Evolutionary conservation across 495 filamentous ascomycete species (phyloP).

Genomic region (Ramalina intermedia): DNA sequence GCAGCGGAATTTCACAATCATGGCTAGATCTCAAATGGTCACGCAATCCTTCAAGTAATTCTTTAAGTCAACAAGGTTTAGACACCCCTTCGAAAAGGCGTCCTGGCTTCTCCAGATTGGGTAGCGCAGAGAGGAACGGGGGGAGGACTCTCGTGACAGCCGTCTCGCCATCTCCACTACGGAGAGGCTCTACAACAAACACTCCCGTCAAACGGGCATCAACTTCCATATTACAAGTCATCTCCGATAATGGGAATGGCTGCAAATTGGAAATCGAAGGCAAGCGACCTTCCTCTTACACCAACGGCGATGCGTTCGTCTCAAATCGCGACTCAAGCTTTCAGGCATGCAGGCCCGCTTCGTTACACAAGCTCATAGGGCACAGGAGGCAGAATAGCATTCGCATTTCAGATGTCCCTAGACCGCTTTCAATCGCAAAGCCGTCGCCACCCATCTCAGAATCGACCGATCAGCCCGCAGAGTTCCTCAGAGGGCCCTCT

Average conservation of each 20-base stretch:
- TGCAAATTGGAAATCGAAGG: not conserved
- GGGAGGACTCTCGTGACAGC: not conserved
- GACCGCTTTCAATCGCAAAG: conserved; percentile 24
- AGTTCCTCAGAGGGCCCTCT: too few species aligned
- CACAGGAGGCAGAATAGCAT: conserved; percentile 36
- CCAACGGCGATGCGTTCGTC: conserved; percentile 3
- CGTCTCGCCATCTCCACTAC: conserved; percentile 2
- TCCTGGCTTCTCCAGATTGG: too few species aligned
- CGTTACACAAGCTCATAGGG: conserved; percentile 20
- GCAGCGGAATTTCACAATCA: conserved; percentile 12
- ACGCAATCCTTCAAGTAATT: not conserved
- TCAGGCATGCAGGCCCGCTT: not conserved
- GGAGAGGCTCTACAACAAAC: conserved; percentile 5
- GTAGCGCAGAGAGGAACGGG: not conserved
- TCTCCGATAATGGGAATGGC: conserved; percentile 11
- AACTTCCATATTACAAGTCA: conserved; percentile 3
- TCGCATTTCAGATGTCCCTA: conserved; percentile 33
- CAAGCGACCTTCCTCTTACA: conserved; percentile 1
- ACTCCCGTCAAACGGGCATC: conserved; percentile 4
- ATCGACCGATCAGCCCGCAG: too few species aligned
- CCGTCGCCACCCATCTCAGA: too few species aligned
- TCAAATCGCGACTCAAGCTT: not conserved
- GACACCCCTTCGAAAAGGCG: not conserved
- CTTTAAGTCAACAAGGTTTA: not conserved
- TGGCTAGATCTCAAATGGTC: conserved; percentile 6